phyloP scores from a whole-genome alignment of 73 alveolate species.

The Urostyla sp. region DNA sequence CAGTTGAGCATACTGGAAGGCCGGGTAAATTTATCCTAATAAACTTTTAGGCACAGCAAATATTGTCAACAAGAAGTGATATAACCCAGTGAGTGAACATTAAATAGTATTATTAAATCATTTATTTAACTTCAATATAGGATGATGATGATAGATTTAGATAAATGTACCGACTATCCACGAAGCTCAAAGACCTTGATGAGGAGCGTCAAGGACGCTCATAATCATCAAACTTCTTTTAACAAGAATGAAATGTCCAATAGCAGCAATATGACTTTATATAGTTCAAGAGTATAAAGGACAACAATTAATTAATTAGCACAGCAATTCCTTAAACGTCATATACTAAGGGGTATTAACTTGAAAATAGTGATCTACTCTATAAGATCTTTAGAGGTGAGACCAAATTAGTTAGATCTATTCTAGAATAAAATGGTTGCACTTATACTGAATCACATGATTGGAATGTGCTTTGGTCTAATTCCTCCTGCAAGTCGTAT shows the following conservation, averaged over 20 bases:
- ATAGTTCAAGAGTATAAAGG: constrained; percentile 8
- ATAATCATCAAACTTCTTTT: background rate
- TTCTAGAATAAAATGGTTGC: constrained; percentile 65
- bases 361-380: constrained; percentile 63
- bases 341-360: constrained; percentile 53
- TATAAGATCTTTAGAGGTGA: constrained; percentile 74
- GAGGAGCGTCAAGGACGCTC: constrained; percentile 10
- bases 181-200: constrained; percentile 37
- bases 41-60: constrained; percentile 27
- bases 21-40: constrained; percentile 60
- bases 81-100: constrained; percentile 7
- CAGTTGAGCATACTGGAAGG: constrained; percentile 54
- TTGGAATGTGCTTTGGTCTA: constrained; percentile 80
- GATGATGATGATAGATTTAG: constrained; percentile 54
- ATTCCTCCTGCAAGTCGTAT: constrained; percentile 65
- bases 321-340: constrained; percentile 7
- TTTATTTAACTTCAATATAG: background rate
- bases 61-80: constrained; percentile 45
- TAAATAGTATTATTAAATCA: background rate
- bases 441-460: constrained; percentile 74
- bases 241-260: background rate
- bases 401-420: constrained; percentile 60
- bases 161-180: background rate
- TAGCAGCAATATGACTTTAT: constrained; percentile 9
- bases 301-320: background rate